phyloP scores from a whole-genome alignment of 2,329 filamentous ascomycete species.

The Elsinoe batatas region DNA sequence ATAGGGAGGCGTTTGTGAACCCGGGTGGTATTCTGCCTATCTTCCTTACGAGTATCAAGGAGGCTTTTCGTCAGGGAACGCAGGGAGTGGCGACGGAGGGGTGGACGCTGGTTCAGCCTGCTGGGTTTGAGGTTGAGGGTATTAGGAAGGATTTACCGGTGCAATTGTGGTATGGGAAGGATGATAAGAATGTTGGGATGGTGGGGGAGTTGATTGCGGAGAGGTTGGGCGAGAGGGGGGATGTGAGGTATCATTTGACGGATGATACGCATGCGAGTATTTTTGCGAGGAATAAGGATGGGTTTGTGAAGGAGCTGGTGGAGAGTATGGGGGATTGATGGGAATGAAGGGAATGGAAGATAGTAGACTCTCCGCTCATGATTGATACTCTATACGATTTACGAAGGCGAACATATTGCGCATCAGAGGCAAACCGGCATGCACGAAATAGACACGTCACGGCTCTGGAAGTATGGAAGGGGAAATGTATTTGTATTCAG shows the following conservation, averaged over 20 bases:
- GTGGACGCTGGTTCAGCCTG: background rate
- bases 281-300: background rate
- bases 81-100: background rate
- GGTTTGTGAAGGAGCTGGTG: background rate
- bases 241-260: background rate
- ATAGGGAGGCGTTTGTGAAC: background rate
- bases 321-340: background rate
- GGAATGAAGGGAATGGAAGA: too few relatives aligned
- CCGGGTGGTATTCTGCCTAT: background rate
- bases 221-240: background rate
- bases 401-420: too few relatives aligned
- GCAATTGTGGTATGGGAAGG: constrained; percentile 26
- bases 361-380: too few relatives aligned
- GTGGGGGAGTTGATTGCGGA: background rate
- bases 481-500: too few relatives aligned
- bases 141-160: constrained; percentile 20
- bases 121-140: constrained; percentile 23
- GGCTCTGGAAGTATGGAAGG: too few relatives aligned
- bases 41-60: background rate
- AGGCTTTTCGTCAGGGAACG: background rate
- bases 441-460: too few relatives aligned
- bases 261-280: constrained; percentile 3
- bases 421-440: too few relatives aligned
- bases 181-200: constrained; percentile 22
- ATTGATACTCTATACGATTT: too few relatives aligned